Evolutionary conservation across 1,284 basidiomycete genomes (phyloP), one percentile per base, ranked within the genome.

Genomic region (Ustilago tritici): DNA sequence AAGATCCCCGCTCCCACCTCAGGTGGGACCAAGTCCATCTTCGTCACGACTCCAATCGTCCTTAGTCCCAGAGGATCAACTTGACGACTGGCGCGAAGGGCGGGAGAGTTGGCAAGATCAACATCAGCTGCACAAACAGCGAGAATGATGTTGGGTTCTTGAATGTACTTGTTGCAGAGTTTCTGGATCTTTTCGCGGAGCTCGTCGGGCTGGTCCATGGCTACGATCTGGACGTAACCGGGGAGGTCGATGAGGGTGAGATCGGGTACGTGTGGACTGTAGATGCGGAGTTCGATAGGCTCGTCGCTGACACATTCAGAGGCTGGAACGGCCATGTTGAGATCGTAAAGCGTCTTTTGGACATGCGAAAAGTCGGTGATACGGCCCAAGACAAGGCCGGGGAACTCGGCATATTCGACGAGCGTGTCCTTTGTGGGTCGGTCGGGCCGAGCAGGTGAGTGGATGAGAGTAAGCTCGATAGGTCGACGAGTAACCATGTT

Each of bases 401-500:
- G 95, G 88, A 99, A 99, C 85, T 96, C 94, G 75, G 95, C 95
- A 79, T 95, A 98, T 85, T 98, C 95, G 50, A 84, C 71, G 2
- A 84, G 62, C 34, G 89, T 88, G 4, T 92, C 90, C n/a, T 88
- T 87, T 9, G 87, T 84, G 4, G 87, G 80, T 1, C 66, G 65
- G n/a, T 76, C 77, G 4, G 69, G 61, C 17, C 35, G 59, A 9
- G 64, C 49, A 17, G 71, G 67, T 0, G 93, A 97, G 85, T 99
- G 94, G 69, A 99, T 92, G 57, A 99, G 92, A 0, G 96, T 99
- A 65, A 99, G 90, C 86, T 99, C 96, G 82, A 99, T 97, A 0
- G 96, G 97, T 56, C 96, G 92, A 2, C 96, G 93, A 1, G 96
- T 99, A 53, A 99, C 97, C 97, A 99, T 99, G 87, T 99, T 99